Conservation (phyloP, 495 filamentous ascomycete species). For the Polyplosphaeria fusca region DNA sequence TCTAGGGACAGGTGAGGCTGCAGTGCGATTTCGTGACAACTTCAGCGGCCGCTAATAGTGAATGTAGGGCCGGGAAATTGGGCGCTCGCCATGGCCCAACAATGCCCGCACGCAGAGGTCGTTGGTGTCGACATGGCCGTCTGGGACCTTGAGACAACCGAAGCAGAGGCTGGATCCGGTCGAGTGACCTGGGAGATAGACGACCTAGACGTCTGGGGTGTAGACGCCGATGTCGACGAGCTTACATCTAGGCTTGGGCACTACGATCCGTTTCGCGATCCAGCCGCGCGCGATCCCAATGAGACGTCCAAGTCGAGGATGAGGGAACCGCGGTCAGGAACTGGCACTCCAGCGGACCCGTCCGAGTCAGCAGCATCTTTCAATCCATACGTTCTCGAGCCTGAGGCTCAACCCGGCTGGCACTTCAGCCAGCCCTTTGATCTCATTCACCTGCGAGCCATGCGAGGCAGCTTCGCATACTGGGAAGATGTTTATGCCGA, state of each 20-base stretch:
- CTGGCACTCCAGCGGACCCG: neutral
- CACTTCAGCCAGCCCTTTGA: slow-evolving; percentile 35
- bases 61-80: slow-evolving; percentile 40
- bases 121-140: slow-evolving; percentile 36
- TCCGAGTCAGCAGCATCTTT: slow-evolving; percentile 9
- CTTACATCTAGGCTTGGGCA: slow-evolving; percentile 10
- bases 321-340: neutral
- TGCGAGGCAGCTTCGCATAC: slow-evolving; percentile 33
- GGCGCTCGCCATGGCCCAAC: slow-evolving; percentile 37
- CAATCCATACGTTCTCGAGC: slow-evolving; percentile 26
- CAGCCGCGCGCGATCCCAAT: neutral
- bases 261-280: slow-evolving; percentile 10
- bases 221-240: slow-evolving; percentile 17
- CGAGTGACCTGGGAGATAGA: slow-evolving; percentile 33
- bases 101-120: slow-evolving; percentile 37
- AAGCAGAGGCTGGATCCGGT: slow-evolving; percentile 4
- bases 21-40: too few relatives aligned
- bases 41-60: too few relatives aligned
- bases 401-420: slow-evolving; percentile 27
- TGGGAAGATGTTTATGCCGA: slow-evolving; percentile 35
- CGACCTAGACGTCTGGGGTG: slow-evolving; percentile 29
- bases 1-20: slow-evolving; percentile 39
- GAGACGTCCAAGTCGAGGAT: slow-evolving; percentile 7
- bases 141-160: slow-evolving; percentile 33
- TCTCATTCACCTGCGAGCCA: slow-evolving; percentile 35